These are phyloP conservation scores for Uronychia binucleata DNA, from an alignment of 73 alveolate genomes.

Conservation along the genomic window DNA sequence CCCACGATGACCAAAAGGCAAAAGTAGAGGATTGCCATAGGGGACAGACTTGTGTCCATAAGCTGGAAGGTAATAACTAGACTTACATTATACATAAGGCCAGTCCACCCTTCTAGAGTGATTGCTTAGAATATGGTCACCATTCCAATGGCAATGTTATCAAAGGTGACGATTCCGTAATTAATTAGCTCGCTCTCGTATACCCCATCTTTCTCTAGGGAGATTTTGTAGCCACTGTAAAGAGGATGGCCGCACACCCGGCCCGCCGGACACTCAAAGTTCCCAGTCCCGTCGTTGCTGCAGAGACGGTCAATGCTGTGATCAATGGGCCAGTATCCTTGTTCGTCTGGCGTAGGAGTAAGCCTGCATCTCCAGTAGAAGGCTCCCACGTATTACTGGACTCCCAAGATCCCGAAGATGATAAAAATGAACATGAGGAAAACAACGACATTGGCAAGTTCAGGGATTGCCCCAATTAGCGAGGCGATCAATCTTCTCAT, in stretches of 20 bases:
- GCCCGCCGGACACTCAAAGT: slow-evolving; percentile 20
- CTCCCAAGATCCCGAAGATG: slow-evolving; percentile 42
- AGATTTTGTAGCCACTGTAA: slow-evolving; percentile 3
- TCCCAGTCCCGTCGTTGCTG: slow-evolving; percentile 14
- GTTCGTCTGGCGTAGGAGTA: slow-evolving; percentile 9
- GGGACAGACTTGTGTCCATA: background rate
- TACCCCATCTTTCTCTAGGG: background rate
- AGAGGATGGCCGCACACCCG: slow-evolving; percentile 37
- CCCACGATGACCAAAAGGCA: slow-evolving; percentile 43
- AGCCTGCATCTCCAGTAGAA: slow-evolving; percentile 39
- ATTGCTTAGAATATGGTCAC: slow-evolving; percentile 35
- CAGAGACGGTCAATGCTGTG: slow-evolving; percentile 9
- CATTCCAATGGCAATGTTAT: slow-evolving; percentile 16
- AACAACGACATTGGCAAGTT: slow-evolving; percentile 34
- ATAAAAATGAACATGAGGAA: slow-evolving; percentile 30
- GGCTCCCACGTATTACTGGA: slow-evolving; percentile 29
- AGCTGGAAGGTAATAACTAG: background rate
- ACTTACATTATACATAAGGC: slow-evolving; percentile 36
- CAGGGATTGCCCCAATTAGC: slow-evolving; percentile 13
- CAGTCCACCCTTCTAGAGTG: slow-evolving; percentile 75
- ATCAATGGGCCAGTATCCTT: slow-evolving; percentile 37
- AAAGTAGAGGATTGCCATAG: slow-evolving; percentile 30
- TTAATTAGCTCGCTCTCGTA: slow-evolving; percentile 9
- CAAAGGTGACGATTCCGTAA: slow-evolving; percentile 31
- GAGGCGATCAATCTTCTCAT: slow-evolving; percentile 25